phyloP scores from a whole-genome alignment of 345 rosid species.

The Microthlaspi erraticum region DNA sequence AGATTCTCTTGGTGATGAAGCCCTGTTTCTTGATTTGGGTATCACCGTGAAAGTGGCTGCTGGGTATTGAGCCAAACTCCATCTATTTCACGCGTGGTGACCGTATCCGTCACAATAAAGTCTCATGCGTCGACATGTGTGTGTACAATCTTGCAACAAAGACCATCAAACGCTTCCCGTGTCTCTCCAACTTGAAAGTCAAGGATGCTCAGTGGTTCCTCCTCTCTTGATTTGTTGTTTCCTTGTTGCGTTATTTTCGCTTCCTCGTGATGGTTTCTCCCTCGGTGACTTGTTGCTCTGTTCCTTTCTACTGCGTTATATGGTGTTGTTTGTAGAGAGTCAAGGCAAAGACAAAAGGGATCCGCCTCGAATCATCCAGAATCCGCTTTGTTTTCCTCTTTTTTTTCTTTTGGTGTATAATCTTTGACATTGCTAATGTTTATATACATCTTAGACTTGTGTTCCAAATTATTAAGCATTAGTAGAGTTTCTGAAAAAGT shows the following conservation, averaged over 20 bases:
- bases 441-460: not conserved
- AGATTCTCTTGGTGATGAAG: too few relatives aligned
- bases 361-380: too few relatives aligned
- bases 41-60: not conserved
- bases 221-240: not conserved
- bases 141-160: slow-evolving; percentile 10
- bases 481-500: too few relatives aligned
- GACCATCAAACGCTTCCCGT: slow-evolving; percentile 9
- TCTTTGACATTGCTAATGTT: not conserved
- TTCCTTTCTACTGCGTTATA: not conserved
- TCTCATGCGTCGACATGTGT: not conserved
- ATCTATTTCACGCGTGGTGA: slow-evolving; percentile 4
- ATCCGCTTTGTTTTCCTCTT: not conserved
- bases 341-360: too few relatives aligned
- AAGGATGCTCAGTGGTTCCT: slow-evolving; percentile 13
- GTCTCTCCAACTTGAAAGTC: not conserved
- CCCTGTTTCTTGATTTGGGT: too few relatives aligned
- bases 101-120: not conserved
- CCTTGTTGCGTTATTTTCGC: not conserved
- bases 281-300: not conserved
- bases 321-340: too few relatives aligned
- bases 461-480: not conserved
- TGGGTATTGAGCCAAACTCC: slow-evolving; percentile 23
- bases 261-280: not conserved
- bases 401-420: not conserved